Evolutionary conservation across 139 green algal species (phyloP), one percentile per base, ranked within the genome.

Genomic region (Parachlorella kessleri): DNA sequence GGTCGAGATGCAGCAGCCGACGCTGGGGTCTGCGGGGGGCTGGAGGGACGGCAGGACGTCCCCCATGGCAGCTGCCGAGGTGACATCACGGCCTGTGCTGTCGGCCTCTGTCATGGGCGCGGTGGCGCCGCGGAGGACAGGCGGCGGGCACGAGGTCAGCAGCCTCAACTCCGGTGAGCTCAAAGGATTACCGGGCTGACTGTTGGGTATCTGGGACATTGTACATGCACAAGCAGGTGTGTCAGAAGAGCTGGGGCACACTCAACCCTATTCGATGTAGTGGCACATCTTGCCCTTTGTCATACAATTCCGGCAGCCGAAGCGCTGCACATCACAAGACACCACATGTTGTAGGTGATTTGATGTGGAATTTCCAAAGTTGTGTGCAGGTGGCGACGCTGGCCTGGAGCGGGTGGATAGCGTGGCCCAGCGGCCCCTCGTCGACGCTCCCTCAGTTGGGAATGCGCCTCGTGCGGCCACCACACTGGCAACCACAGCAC

Each of bases 141-240:
- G 65, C 74, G 66, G 74, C 8, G 75, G 75, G 33, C 66, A 75
- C 36, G 66, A 75, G 48, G 66, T 66, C 42, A 81, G 75, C 66
- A 81, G 75, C 66, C 66, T 81, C 9, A 81, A 81, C 36, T 81
- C 75, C 33, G 72, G 72, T 77, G 53, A 4, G 70, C 18, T n/a
- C 6, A 6, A n/a, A n/a, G n/a, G n/a, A n/a, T n/a, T n/a, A n/a
- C n/a, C n/a, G n/a, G n/a, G n/a, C n/a, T n/a, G n/a, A n/a, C n/a
- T n/a, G n/a, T n/a, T n/a, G n/a, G n/a, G n/a, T n/a, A n/a, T n/a
- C n/a, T n/a, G n/a, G n/a, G n/a, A n/a, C n/a, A n/a, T n/a, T n/a
- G n/a, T n/a, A n/a, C n/a, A n/a, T n/a, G n/a, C n/a, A n/a, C n/a
- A n/a, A n/a, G n/a, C n/a, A n/a, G n/a, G n/a, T n/a, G n/a, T n/a